These are phyloP conservation scores for Anethum foeniculum DNA, from an alignment of 140 eudicot species.

Conservation along the genomic window DNA sequence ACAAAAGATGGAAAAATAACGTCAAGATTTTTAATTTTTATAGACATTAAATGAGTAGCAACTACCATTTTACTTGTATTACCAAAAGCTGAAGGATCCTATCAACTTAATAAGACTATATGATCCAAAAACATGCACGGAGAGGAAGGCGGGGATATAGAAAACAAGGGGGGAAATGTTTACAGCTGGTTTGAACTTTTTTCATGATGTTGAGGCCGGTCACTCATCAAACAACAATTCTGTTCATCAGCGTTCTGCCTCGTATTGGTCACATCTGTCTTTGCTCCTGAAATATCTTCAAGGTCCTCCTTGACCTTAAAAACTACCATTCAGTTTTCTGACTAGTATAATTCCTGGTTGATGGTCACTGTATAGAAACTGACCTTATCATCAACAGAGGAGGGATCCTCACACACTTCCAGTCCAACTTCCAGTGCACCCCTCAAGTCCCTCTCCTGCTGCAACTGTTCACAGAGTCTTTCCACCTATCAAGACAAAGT, in stretches of 20 bases:
- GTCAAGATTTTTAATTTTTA: neutral
- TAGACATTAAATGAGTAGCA: neutral
- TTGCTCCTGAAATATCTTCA: conserved; percentile 48
- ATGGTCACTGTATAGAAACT: conserved; percentile 10
- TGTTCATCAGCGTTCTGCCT: conserved; percentile 67
- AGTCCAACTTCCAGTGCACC: conserved; percentile 59
- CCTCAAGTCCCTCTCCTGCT: conserved; percentile 66
- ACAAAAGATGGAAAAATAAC: neutral
- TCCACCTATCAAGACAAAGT: conserved; percentile 46
- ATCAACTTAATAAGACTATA: neutral
- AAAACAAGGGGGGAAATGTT: conserved; percentile 6
- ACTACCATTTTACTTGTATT: neutral
- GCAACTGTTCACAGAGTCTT: conserved; percentile 55
- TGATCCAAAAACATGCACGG: neutral
- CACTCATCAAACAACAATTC: conserved; percentile 17
- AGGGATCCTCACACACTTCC: conserved; percentile 32
- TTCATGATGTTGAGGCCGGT: conserved; percentile 16
- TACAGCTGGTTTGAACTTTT: conserved; percentile 37
- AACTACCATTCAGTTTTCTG: conserved; percentile 17
- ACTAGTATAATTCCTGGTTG: neutral
- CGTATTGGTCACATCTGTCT: conserved; percentile 45
- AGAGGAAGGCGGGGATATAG: neutral
- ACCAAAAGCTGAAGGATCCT: neutral
- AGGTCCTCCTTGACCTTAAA: conserved; percentile 56
- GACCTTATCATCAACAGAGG: conserved; percentile 63